These are phyloP conservation scores for Ceratocystis smalleyi DNA, from an alignment of 2,329 filamentous ascomycete genomes.

Conservation along the genomic window DNA sequence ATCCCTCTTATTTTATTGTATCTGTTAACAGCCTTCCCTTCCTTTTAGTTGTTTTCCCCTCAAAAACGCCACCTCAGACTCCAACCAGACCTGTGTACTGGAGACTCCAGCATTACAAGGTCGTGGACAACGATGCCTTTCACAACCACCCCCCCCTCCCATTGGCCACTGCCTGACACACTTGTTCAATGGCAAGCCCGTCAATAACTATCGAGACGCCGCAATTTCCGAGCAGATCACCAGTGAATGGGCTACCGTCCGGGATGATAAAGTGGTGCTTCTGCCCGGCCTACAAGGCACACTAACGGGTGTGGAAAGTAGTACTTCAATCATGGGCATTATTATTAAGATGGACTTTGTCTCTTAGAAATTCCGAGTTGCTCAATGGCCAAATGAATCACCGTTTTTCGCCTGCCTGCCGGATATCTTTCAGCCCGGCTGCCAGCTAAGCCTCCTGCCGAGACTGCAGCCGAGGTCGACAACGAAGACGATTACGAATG, in stretches of 20 bases:
- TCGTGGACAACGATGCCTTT: neutral
- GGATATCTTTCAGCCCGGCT: neutral
- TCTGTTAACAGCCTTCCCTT: neutral
- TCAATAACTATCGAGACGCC: neutral
- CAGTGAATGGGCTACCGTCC: neutral
- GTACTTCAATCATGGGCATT: neutral
- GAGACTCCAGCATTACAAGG: neutral
- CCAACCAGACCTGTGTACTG: neutral
- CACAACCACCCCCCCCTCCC: neutral
- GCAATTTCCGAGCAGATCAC: neutral
- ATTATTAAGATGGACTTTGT: neutral
- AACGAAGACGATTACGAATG: neutral
- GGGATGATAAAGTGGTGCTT: neutral
- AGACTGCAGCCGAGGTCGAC: neutral
- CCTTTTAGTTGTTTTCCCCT: too few species aligned
- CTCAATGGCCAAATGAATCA: neutral
- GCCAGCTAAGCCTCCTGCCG: neutral
- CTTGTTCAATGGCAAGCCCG: neutral
- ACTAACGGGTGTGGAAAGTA: neutral
- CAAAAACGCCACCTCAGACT: neutral
- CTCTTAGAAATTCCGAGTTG: neutral
- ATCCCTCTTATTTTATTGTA: neutral
- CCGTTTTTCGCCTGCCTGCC: neutral
- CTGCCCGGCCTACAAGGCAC: neutral
- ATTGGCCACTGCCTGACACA: neutral